Evolutionary conservation across 306 rosid genomes (phyloP), one percentile per base, ranked within the genome.

Genomic region (Acacia confusa): DNA sequence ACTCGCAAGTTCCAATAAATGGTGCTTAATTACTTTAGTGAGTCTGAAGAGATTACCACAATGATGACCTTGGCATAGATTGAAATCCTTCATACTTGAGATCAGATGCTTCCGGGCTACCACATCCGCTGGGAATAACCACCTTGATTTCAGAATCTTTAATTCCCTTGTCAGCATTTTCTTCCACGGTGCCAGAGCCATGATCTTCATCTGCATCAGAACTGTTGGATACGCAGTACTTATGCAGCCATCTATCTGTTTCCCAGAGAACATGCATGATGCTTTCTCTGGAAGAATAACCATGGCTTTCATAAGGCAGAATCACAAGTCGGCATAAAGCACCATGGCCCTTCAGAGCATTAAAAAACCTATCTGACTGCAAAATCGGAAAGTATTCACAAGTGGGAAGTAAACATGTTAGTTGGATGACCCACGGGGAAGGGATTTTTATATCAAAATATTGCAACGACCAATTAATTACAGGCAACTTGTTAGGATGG

Each of bases 191-290:
- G 64, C 76, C 90, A 69, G 69, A 12, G 72, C 65, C 82, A n/a
- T 68, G 72, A 55, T 83, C 92, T 74, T 76, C 87, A 57, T 43
- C 87, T 73, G 52, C 84, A 68, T 83, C 86, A 43, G 89, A 78
- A 78, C 79, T 41, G 82, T 86, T 81, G 40, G 96, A 83, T 71
- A 87, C 87, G 30, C 97, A 91, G 78, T 89, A 75, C 73, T 90
- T 95, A 69, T 91, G 92, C 82, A 95, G 83, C 99, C 99, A 95
- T 76, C 99, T 90, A 84, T 92, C 99, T 82, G 98, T 95, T 88
- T 95, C 99, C 99, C 99, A 95, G 38, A 95, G 97, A 69, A 95
- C 97, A 48, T 95, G 99, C 98, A 95, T 93, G 91, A 95, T 93
- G 89, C 99, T 95, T 86, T 95, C 99, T 76, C 97, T 89, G 81